Conservation (phyloP, 768 basidiomycete genomes). For the Psilocybe cubensis region DNA sequence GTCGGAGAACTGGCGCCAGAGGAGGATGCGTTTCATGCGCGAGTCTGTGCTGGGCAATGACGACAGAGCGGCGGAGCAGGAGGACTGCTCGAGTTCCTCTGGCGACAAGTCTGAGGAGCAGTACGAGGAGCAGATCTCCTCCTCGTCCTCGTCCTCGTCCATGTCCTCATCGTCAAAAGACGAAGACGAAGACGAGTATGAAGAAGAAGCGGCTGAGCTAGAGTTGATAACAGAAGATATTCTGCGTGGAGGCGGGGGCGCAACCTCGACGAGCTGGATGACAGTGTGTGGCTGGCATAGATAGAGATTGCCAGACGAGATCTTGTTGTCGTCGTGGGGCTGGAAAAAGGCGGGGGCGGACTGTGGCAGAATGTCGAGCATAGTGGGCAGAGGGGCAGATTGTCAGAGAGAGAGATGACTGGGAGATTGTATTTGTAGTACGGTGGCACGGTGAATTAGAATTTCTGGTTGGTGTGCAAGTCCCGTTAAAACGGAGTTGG, state of each 20-base stretch:
- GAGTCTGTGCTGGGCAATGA: conserved; percentile 47
- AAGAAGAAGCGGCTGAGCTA: conserved; percentile 39
- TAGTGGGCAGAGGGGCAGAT: conserved; percentile 14
- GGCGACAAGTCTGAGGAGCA: conserved; percentile 66
- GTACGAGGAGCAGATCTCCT: conserved; percentile 61
- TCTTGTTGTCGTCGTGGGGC: conserved; percentile 36
- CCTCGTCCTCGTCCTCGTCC: conserved; percentile 47
- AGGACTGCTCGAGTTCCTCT: conserved; percentile 30
- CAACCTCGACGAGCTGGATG: conserved; percentile 75
- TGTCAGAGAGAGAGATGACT: conserved; percentile 18
- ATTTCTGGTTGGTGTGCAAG: neutral
- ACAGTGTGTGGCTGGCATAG: conserved; percentile 59
- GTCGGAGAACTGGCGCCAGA: conserved; percentile 66
- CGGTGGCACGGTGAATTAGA: neutral
- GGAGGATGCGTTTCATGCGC: conserved; percentile 68
- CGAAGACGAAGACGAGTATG: conserved; percentile 41
- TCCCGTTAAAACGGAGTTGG: conserved; percentile 1
- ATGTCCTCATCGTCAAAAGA: conserved; percentile 35
- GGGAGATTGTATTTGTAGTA: conserved; percentile 21
- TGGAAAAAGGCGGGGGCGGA: conserved; percentile 18
- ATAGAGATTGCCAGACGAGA: conserved; percentile 44
- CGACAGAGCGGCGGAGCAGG: conserved; percentile 18
- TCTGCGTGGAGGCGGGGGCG: conserved; percentile 57
- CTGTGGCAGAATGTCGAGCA: conserved; percentile 26
- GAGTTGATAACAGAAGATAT: conserved; percentile 40